phyloP scores from a whole-genome alignment of 2,329 filamentous ascomycete species.

The Rhytidhysteron rufulum region DNA sequence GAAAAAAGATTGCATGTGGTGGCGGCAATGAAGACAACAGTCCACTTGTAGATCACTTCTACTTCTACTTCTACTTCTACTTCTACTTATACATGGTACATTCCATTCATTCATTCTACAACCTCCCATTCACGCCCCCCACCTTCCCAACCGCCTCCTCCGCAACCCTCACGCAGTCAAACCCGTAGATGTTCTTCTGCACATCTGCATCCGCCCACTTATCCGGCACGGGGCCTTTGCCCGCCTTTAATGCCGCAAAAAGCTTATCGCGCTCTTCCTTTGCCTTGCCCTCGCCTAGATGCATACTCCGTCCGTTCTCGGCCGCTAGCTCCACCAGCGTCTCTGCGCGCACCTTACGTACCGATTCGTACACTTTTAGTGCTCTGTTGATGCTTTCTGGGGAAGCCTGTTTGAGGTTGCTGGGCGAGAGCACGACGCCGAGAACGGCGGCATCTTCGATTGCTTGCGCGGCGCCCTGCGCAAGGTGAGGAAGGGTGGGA shows the following conservation, averaged over 20 bases:
- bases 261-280: slow-evolving; percentile 57
- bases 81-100: no score
- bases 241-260: slow-evolving; percentile 47
- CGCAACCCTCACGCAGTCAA: slow-evolving; percentile 43
- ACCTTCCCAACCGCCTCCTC: slow-evolving; percentile 39
- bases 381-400: slow-evolving; percentile 49
- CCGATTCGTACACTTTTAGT: slow-evolving; percentile 53
- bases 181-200: slow-evolving; percentile 47
- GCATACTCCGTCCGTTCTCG: slow-evolving; percentile 51
- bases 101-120: no score
- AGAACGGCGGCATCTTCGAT: slow-evolving; percentile 61
- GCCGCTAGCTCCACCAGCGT: slow-evolving; percentile 55
- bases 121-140: no score
- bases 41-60: no score
- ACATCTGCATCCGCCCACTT: slow-evolving; percentile 52
- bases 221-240: slow-evolving; percentile 45
- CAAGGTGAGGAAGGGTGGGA: slow-evolving; percentile 61
- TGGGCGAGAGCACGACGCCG: slow-evolving; percentile 47
- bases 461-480: slow-evolving; percentile 62
- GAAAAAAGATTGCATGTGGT: no score
- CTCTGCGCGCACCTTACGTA: slow-evolving; percentile 56
- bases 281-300: slow-evolving; percentile 55
- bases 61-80: no score
- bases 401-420: slow-evolving; percentile 43
- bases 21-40: no score